Base-by-base conservation (phyloP, 2,329 filamentous ascomycete genomes). In the Colletotrichum chlorophyti region DNA sequence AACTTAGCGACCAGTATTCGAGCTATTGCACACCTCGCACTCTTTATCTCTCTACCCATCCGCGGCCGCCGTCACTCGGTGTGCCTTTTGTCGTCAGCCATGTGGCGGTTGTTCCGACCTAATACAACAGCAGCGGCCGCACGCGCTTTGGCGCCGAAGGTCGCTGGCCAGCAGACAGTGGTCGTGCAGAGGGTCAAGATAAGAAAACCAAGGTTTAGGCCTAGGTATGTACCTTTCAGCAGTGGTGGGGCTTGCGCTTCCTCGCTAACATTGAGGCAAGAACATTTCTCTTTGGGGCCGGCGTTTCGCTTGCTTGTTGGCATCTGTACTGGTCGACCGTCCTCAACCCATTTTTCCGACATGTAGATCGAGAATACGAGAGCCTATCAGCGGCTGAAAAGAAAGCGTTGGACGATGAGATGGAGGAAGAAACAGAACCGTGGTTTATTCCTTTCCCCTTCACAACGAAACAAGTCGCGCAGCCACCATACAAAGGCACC, bases 391-490 rank as follows among this genome's bases (percentile, higher is more conserved):
- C 77, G 19, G 73, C 79, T 40, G 79, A 81, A 65, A 76, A 72
- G 59, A 68, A 73, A 53, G 72, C 74, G 43, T 64, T 76, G 31
- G 69, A 75, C 35, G 61, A 68, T 26, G 71, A 76, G 6, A 69
- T 76, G 12, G 73, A 77, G 2, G 76, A 78, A 2, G 74, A 79
- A 4, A 73, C 76, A 12, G 75, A 80, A 15, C 71, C 79, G 2
- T 63, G 80, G 12, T 89, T 89, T 60, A 79, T 90, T 7, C 84
- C 87, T 0, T 81, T 90, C 49, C 85, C 85, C 4, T 84, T 85
- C 38, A 85, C 83, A 3, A 83, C 78, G 1, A 78, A 77, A 46
- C 64, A 75, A 55, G 71, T 85, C 15, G 72, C 76, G 14, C 76
- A 79, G 26, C 67, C 71, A 26, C 81, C 80, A 3, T 88, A 87